Percentiles rank a stretch among this genome's conserved stretches.
phyloP scores from a whole-genome alignment of 768 basidiomycete genomes.

The Russula ochroleuca region DNA sequence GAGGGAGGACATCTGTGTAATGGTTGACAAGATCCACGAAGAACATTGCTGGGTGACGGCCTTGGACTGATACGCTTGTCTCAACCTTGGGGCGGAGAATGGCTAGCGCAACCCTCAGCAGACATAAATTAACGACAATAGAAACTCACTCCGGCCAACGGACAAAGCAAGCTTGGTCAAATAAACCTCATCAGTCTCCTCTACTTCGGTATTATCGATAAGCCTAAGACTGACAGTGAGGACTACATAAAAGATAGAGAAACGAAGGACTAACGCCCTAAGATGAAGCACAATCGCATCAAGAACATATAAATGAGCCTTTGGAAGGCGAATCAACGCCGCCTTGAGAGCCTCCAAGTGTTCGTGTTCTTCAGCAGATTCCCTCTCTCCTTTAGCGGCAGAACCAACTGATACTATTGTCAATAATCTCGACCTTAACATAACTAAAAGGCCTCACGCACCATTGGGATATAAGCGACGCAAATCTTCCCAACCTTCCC shows the following conservation, averaged over 20 bases:
- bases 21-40: constrained; percentile 81
- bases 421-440: not conserved
- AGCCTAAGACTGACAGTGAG: constrained; percentile 43
- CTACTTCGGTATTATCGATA: constrained; percentile 60
- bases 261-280: constrained; percentile 42
- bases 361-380: constrained; percentile 48
- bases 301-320: constrained; percentile 75
- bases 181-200: constrained; percentile 76
- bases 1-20: constrained; percentile 70
- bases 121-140: not conserved
- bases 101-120: constrained; percentile 40
- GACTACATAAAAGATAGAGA: not conserved
- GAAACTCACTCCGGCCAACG: constrained; percentile 71
- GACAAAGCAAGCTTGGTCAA: constrained; percentile 85
- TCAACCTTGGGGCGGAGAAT: constrained; percentile 81
- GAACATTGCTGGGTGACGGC: constrained; percentile 78
- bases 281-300: constrained; percentile 76
- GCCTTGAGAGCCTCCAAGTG: constrained; percentile 57
- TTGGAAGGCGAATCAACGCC: constrained; percentile 67
- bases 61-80: constrained; percentile 82
- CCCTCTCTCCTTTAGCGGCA: constrained; percentile 48
- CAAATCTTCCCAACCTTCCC: constrained; percentile 91
- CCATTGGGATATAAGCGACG: constrained; percentile 78
- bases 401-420: constrained; percentile 45
- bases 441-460: constrained; percentile 28